Percentiles rank a stretch among this genome's conserved stretches.
phyloP scores from a whole-genome alignment of 2,329 filamentous ascomycete genomes.

The Neopestalotiopsis sp. region DNA sequence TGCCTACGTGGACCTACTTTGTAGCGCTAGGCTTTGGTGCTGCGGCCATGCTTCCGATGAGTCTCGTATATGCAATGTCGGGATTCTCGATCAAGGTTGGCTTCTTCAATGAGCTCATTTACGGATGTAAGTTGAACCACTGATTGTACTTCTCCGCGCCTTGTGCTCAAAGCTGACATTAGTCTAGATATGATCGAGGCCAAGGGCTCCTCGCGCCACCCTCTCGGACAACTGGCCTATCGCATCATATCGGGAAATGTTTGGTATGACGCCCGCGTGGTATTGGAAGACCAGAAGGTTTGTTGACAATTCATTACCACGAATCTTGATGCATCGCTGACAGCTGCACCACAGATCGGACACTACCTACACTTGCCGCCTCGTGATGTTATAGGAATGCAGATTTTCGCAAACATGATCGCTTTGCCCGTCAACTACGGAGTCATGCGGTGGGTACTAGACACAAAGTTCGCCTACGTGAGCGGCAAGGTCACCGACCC shows the following conservation, averaged over 20 bases:
- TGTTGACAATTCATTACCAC: conserved; percentile 33
- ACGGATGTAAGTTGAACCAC: conserved; percentile 40
- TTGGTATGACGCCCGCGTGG: conserved; percentile 63
- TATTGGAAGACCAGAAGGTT: conserved; percentile 55
- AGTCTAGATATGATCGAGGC: conserved; percentile 14
- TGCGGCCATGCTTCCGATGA: conserved; percentile 59
- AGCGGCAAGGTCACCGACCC: conserved; percentile 56
- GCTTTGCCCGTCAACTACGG: conserved; percentile 67
- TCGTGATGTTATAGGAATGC: conserved; percentile 63
- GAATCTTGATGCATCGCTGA: not conserved
- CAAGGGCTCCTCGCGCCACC: conserved; percentile 9
- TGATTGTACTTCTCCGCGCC: too few species aligned
- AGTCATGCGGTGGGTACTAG: conserved; percentile 64
- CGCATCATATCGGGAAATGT: conserved; percentile 65
- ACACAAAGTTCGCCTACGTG: conserved; percentile 60
- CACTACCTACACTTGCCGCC: conserved; percentile 68
- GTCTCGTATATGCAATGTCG: conserved; percentile 64
- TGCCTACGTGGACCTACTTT: conserved; percentile 65
- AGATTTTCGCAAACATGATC: conserved; percentile 62
- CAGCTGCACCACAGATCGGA: conserved; percentile 50
- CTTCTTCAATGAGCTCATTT: conserved; percentile 64
- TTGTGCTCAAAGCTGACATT: not conserved
- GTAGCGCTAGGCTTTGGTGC: conserved; percentile 60
- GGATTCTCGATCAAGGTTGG: conserved; percentile 41
- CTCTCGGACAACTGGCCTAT: conserved; percentile 39